Conservation (phyloP, 441 rosid species). For the Daphne laureola region DNA sequence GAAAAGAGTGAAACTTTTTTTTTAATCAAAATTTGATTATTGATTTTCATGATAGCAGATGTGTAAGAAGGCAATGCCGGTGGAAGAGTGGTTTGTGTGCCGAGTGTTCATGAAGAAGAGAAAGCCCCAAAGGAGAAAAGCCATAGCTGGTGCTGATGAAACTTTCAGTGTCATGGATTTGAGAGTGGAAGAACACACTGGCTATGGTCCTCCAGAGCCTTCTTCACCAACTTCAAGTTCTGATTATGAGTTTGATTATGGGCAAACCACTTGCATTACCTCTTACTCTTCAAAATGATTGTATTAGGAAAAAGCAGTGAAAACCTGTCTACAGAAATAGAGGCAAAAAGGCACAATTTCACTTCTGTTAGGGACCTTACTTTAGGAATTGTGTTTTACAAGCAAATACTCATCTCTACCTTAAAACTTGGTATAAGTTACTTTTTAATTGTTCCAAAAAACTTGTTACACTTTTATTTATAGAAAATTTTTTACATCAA, state of each 20-base stretch:
- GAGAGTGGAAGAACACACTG: conserved; percentile 15
- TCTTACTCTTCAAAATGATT: not conserved
- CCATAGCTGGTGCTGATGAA: conserved; percentile 9
- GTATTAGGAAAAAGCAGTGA: not conserved
- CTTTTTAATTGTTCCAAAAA: too few species aligned
- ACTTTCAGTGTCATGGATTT: conserved; percentile 15
- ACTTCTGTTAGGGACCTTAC: conserved; percentile 4
- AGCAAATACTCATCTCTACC: conserved; percentile 21
- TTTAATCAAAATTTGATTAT: not conserved
- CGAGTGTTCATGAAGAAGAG: conserved; percentile 20
- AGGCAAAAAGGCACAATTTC: conserved; percentile 6
- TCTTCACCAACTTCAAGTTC: conserved; percentile 19
- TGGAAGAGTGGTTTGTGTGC: conserved; percentile 27
- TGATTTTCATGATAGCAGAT: not conserved
- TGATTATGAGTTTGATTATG: not conserved
- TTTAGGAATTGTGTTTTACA: conserved; percentile 17
- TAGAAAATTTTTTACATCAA: too few species aligned
- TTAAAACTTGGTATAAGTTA: too few species aligned
- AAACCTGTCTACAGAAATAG: not conserved
- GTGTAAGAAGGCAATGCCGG: conserved; percentile 1
- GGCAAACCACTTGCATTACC: conserved; percentile 8
- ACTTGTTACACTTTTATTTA: too few species aligned
- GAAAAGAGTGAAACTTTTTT: too few species aligned
- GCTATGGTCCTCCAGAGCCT: conserved; percentile 19
- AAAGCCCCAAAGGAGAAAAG: not conserved